Evolutionary conservation across 2,329 filamentous ascomycete genomes (phyloP).

Genomic region (Colletotrichum sp.): DNA sequence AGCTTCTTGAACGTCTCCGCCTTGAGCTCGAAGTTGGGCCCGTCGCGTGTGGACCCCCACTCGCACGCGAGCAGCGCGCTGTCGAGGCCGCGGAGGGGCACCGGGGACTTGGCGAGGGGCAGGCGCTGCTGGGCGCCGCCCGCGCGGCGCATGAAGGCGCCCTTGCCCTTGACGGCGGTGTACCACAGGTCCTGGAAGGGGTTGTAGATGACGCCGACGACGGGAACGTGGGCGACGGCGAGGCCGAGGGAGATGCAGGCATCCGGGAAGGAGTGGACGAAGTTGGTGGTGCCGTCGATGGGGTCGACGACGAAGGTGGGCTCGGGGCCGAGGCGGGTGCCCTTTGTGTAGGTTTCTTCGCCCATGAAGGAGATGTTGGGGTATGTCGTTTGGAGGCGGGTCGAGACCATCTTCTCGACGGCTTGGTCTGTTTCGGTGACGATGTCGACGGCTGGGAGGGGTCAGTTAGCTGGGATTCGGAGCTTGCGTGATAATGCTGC

Average conservation of each 20-base stretch:
- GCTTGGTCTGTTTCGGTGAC: slow-evolving; percentile 72
- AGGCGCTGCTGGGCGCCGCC: slow-evolving; percentile 41
- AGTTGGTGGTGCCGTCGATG: slow-evolving; percentile 84
- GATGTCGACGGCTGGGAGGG: slow-evolving; percentile 63
- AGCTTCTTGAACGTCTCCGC: slow-evolving; percentile 68
- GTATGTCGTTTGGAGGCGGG: slow-evolving; percentile 55
- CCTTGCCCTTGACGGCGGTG: slow-evolving; percentile 70
- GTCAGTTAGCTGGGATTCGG: background rate
- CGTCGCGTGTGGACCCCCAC: slow-evolving; percentile 73
- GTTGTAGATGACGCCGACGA: slow-evolving; percentile 81
- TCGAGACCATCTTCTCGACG: slow-evolving; percentile 66
- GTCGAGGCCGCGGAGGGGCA: slow-evolving; percentile 65
- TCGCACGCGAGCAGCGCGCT: slow-evolving; percentile 72
- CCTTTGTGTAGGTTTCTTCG: slow-evolving; percentile 78
- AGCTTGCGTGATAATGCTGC: background rate
- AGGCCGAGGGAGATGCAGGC: slow-evolving; percentile 81
- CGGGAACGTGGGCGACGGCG: slow-evolving; percentile 64
- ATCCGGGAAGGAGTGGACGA: slow-evolving; percentile 76
- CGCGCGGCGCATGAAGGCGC: slow-evolving; percentile 62
- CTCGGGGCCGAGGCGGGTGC: slow-evolving; percentile 63
- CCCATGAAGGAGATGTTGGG: slow-evolving; percentile 70
- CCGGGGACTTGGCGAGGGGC: slow-evolving; percentile 50
- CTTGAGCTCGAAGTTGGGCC: slow-evolving; percentile 75
- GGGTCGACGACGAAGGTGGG: slow-evolving; percentile 85
- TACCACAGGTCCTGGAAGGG: slow-evolving; percentile 75